Evolutionary conservation across 441 rosid genomes (phyloP).

Genomic region (Pelargonium exstipulatum): DNA sequence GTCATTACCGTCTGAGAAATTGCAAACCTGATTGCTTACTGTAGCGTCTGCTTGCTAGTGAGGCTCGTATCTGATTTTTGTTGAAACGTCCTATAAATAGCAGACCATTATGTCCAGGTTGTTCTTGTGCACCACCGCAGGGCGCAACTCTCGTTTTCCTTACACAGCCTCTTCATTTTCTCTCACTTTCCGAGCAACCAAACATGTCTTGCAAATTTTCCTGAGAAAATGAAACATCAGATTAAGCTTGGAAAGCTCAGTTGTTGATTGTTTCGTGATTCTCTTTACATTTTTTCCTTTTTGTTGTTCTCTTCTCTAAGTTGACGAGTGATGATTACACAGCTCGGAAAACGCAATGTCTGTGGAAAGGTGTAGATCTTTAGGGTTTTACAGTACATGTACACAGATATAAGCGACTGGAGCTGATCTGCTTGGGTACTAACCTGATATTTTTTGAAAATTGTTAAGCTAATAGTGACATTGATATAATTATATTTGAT

Average conservation of each 20-base stretch:
- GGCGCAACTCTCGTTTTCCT: conserved; percentile 1
- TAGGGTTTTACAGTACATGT: neutral
- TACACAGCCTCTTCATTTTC: neutral
- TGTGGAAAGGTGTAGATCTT: conserved; percentile 13
- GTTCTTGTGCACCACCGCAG: neutral
- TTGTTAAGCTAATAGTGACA: conserved; percentile 6
- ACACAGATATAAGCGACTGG: neutral
- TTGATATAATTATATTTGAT: neutral
- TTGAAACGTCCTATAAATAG: neutral
- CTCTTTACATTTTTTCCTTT: neutral
- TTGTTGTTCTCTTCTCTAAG: neutral
- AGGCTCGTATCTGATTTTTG: neutral
- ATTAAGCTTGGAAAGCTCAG: neutral
- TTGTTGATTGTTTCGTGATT: neutral
- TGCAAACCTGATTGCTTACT: neutral
- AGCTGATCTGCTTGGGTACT: conserved; percentile 2
- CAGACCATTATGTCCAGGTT: neutral
- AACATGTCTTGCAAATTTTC: neutral
- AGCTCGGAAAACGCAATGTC: neutral
- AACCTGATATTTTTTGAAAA: neutral
- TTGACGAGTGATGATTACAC: neutral
- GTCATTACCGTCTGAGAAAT: neutral
- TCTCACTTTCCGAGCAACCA: conserved; percentile 9
- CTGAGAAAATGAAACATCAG: neutral
- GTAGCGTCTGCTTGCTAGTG: neutral